Base-by-base conservation (phyloP, 805 yeast genomes). In the Metschnikowia orientalis region DNA sequence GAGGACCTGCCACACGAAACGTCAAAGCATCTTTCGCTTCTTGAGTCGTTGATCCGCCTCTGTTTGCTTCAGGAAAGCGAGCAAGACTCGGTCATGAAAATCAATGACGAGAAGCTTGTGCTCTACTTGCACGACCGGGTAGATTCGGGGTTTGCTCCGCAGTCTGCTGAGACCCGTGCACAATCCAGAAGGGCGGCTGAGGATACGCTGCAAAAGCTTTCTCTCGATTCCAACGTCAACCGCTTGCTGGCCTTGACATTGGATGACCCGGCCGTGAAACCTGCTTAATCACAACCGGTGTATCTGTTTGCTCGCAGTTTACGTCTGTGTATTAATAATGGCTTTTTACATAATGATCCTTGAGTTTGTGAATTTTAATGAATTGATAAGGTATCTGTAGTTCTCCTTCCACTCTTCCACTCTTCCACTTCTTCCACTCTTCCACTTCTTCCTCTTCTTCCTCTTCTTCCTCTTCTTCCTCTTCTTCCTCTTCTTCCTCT, bases 31-130 rank as follows among this genome's bases (percentile, higher is more conserved):
- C 59, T 81, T 12, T 72, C 85, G 0, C 53, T 81, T 12, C 54
- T 82, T 2, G 88, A 84, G 50, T 82, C 81, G 44, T 38, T 82
- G 5, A 47, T 81, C 1, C 58, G 90, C 24, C 59, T 83, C 10
- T 54, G 73, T 9, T 74, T 79, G 0, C 56, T 82, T 10, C 88
- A 83, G 49, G 61, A 71, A 8, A 73, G 63, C 38, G 88, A 81
- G 45, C 77, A 74, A 40, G 58, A 52, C 16, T 63, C 79, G 1
- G 55, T 81, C 3, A 48, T 75, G 6, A 59, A 72, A 6, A 71
- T 77, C 7, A 69, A 71, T n/a, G 92, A 84, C 50, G 90, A 83
- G 51, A 67, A 80, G 20, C 57, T 83, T 8, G 56, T 77, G 3
- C 47, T 79, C 2, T 83, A 79, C 42, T 56, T 83, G 12, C 67